Evolutionary conservation across 2,329 filamentous ascomycete genomes (phyloP).

Genomic region (Fusarium keratoplasticum): DNA sequence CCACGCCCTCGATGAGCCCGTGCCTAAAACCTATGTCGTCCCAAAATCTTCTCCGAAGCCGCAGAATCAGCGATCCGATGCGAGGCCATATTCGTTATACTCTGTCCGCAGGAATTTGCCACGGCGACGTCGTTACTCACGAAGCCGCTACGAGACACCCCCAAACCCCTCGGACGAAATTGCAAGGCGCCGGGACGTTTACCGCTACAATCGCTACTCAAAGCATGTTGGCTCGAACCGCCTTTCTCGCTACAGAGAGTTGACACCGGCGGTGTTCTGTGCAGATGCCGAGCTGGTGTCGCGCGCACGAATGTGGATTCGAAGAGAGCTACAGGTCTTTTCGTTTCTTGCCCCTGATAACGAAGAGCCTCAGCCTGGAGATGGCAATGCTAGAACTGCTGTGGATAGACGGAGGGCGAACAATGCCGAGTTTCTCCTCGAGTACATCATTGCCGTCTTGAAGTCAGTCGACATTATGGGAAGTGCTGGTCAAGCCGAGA

Average conservation of each 20-base stretch:
- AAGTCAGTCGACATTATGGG: constrained; percentile 86
- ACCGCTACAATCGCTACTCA: constrained; percentile 78
- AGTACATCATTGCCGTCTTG: constrained; percentile 86
- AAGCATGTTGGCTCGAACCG: constrained; percentile 86
- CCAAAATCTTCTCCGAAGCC: constrained; percentile 49
- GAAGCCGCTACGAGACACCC: constrained; percentile 7
- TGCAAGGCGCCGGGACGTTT: constrained; percentile 76
- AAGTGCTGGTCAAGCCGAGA: constrained; percentile 81
- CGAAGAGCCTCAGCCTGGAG: constrained; percentile 3
- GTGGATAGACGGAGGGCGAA: constrained; percentile 58
- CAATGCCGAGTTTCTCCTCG: constrained; percentile 86
- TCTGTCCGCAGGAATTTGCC: constrained; percentile 1
- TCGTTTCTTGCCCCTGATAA: constrained; percentile 67
- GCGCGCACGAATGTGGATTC: constrained; percentile 82
- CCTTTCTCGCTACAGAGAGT: constrained; percentile 78
- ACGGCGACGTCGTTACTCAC: constrained; percentile 15
- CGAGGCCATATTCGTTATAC: constrained; percentile 6
- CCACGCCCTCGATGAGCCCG: constrained; percentile 68
- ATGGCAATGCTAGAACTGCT: constrained; percentile 1
- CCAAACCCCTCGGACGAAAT: constrained; percentile 29
- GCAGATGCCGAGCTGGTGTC: constrained; percentile 75
- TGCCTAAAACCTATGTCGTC: constrained; percentile 66
- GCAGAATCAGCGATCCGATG: neutral
- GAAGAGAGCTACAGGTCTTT: constrained; percentile 87
- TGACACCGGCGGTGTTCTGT: constrained; percentile 75